Percentiles rank a stretch among this genome's conserved stretches.
Conservation (phyloP, 2,329 filamentous ascomycete genomes). For the Pseudohalonectria lignicola region DNA sequence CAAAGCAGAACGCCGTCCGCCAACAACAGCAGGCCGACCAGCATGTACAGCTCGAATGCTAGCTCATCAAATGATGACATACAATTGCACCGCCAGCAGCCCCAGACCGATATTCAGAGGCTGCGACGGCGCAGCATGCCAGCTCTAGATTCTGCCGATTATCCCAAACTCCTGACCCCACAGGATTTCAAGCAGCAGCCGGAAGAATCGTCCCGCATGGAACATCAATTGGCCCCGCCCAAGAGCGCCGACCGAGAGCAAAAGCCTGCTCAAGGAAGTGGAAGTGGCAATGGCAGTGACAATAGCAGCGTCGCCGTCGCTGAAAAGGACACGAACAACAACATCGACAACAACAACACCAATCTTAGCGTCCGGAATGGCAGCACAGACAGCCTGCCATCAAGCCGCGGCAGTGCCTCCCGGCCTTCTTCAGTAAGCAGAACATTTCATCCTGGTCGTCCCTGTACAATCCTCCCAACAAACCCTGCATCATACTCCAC, state of each 20-base stretch:
- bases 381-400: constrained; percentile 55
- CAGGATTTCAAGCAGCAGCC: constrained; percentile 24
- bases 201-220: constrained; percentile 19
- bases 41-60: constrained; percentile 33
- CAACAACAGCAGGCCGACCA: constrained; percentile 34
- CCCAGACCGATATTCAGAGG: constrained; percentile 60
- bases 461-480: too few relatives aligned
- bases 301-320: constrained; percentile 13
- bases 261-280: constrained; percentile 20
- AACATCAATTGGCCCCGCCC: constrained; percentile 14
- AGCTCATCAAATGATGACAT: constrained; percentile 58
- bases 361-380: constrained; percentile 32
- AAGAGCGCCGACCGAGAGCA: constrained; percentile 25
- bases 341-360: constrained; percentile 16
- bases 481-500: too few relatives aligned
- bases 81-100: constrained; percentile 43
- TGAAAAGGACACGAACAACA: constrained; percentile 14
- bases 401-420: constrained; percentile 46
- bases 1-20: constrained; percentile 21
- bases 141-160: constrained; percentile 40
- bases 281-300: neutral
- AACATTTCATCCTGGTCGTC: too few relatives aligned
- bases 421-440: constrained; percentile 55
- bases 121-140: constrained; percentile 78
- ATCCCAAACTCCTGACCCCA: constrained; percentile 24